A percentile compares a stretch with the other conserved stretches of the same genome.
phyloP scores from a whole-genome alignment of 225 moss, liverwort and hornwort genomes.

The Bryum argenteum region DNA sequence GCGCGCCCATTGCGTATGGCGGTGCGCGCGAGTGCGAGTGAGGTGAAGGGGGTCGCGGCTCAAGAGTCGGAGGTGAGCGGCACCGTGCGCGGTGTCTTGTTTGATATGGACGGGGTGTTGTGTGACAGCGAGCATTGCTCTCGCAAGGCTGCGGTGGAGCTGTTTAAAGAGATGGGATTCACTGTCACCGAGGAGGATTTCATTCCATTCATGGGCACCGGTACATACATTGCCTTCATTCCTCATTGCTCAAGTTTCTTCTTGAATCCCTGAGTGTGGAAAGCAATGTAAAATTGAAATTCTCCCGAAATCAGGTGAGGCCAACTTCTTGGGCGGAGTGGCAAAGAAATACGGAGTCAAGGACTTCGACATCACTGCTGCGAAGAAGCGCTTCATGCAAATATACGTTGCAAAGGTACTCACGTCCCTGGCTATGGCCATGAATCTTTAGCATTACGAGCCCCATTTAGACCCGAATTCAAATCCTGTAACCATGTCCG shows the following conservation, averaged over 20 bases:
- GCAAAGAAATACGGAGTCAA: constrained; percentile 62
- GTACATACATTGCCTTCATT: constrained; percentile 17
- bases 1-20: constrained; percentile 1
- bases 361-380: constrained; percentile 60
- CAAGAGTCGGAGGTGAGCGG: constrained; percentile 11
- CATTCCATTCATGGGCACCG: constrained; percentile 89
- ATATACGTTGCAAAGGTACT: constrained; percentile 80
- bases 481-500: too few relatives aligned
- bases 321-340: constrained; percentile 85
- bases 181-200: constrained; percentile 68
- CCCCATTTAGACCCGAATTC: too few relatives aligned
- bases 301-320: constrained; percentile 50
- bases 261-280: too few relatives aligned
- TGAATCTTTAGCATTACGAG: background rate
- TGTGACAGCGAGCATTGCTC: constrained; percentile 89
- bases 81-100: constrained; percentile 79
- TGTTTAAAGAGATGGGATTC: constrained; percentile 79
- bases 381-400: constrained; percentile 81
- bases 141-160: constrained; percentile 62
- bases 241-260: background rate
- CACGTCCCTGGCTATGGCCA: background rate
- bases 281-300: too few relatives aligned
- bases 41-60: constrained; percentile 3
- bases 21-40: constrained; percentile 39
- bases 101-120: constrained; percentile 97